These are phyloP conservation scores for Isabelozyma gotoi DNA, from an alignment of 805 yeast species.

Conservation along the genomic window DNA sequence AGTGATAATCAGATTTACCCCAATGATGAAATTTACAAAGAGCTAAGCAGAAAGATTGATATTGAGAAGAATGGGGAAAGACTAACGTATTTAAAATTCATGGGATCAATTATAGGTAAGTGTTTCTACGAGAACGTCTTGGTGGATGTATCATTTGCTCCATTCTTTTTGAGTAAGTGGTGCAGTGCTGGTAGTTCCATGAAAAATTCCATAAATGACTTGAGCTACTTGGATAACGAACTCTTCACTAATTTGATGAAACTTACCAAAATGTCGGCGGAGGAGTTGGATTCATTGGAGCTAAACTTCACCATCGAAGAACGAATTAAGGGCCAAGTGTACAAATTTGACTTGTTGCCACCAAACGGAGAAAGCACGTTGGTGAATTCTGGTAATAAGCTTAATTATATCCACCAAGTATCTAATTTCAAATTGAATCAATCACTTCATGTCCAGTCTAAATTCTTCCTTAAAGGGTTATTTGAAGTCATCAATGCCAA, in stretches of 20 bases:
- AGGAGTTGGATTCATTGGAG: constrained; percentile 58
- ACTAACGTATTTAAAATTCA: constrained; percentile 48
- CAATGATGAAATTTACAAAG: constrained; percentile 51
- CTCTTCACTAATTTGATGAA: constrained; percentile 65
- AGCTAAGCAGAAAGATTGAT: constrained; percentile 29
- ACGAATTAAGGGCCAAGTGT: constrained; percentile 32
- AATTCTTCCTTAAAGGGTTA: constrained; percentile 68
- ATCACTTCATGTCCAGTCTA: constrained; percentile 56
- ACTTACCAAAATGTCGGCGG: constrained; percentile 52
- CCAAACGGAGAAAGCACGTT: constrained; percentile 55
- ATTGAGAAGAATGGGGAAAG: constrained; percentile 22
- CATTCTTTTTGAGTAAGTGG: constrained; percentile 77
- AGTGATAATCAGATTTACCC: constrained; percentile 70
- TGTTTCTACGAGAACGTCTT: constrained; percentile 82
- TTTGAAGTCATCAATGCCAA: constrained; percentile 62
- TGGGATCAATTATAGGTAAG: constrained; percentile 86
- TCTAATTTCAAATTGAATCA: constrained; percentile 78
- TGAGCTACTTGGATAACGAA: constrained; percentile 66
- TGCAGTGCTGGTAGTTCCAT: constrained; percentile 37
- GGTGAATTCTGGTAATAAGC: constrained; percentile 61
- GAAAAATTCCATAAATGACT: constrained; percentile 74
- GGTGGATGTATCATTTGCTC: constrained; percentile 81
- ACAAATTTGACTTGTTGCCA: constrained; percentile 53
- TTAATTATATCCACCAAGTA: constrained; percentile 73
- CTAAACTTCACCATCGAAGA: constrained; percentile 67